Percentiles rank a stretch among this genome's conserved stretches.
These are phyloP conservation scores for Cercophora samala DNA, from an alignment of 495 filamentous ascomycete species.

Conservation along the genomic window DNA sequence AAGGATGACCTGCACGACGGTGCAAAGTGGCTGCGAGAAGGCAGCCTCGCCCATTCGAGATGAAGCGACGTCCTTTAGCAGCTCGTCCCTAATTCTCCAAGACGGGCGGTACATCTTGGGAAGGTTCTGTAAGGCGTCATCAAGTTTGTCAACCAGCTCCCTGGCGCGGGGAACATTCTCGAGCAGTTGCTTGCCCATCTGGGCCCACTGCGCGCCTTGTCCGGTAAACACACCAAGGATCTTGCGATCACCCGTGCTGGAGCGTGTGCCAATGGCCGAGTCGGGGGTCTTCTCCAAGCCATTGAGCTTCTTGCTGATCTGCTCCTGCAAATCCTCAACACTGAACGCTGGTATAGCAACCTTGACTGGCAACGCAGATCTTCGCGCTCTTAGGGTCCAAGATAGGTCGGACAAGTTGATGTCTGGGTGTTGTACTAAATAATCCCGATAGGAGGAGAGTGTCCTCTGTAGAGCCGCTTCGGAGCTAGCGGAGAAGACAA, in stretches of 20 bases:
- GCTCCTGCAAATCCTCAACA: neutral
- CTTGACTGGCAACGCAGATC: neutral
- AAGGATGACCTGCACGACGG: constrained; percentile 54
- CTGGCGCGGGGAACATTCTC: too few species aligned
- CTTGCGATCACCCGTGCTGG: constrained; percentile 4
- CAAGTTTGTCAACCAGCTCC: too few species aligned
- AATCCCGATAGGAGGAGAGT: neutral
- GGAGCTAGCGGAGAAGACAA: constrained; percentile 6
- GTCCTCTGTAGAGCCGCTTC: neutral
- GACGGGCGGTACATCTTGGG: too few species aligned
- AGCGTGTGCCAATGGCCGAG: neutral
- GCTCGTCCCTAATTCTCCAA: too few species aligned
- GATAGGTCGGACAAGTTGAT: neutral
- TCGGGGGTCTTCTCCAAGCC: neutral
- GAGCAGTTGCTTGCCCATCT: too few species aligned
- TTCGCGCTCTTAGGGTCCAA: constrained; percentile 2
- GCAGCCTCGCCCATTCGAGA: too few species aligned
- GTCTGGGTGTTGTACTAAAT: neutral
- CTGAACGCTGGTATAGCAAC: neutral
- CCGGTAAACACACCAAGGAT: constrained; percentile 17
- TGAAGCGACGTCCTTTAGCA: too few species aligned
- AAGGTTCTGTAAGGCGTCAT: too few species aligned
- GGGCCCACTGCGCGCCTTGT: constrained; percentile 12
- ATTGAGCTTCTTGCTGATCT: constrained; percentile 5
- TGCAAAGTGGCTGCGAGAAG: too few species aligned